Evolutionary conservation across 1,284 basidiomycete genomes (phyloP).

Genomic region (Ustilago bromivora): DNA sequence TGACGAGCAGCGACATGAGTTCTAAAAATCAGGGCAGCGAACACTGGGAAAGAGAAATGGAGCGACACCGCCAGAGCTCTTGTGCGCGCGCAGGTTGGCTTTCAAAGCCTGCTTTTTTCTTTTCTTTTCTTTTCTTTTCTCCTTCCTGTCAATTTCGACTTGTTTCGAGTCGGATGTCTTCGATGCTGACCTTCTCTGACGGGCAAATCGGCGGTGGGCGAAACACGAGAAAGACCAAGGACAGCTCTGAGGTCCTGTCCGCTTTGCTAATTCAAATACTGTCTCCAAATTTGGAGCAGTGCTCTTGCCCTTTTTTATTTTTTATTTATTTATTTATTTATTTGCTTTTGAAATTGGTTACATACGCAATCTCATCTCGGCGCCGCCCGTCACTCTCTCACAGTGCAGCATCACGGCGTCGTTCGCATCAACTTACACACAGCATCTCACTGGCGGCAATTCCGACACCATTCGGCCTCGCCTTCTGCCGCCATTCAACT

Average conservation of each 20-base stretch:
- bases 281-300: background rate
- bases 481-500: background rate
- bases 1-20: conserved; percentile 5
- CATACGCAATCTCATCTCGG: conserved; percentile 4
- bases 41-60: background rate
- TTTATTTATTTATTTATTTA: no score
- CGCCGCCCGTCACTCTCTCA: background rate
- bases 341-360: conserved; percentile 4
- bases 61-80: background rate
- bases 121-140: background rate
- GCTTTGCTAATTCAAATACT: conserved; percentile 8
- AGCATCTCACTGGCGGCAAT: background rate
- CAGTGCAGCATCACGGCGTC: background rate
- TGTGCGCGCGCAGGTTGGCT: background rate
- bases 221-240: background rate
- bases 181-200: conserved; percentile 24
- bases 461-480: background rate
- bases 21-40: conserved; percentile 2
- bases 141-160: background rate
- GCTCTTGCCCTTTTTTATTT: background rate
- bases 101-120: background rate
- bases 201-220: conserved; percentile 28
- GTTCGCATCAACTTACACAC: background rate
- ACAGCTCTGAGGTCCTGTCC: conserved; percentile 5
- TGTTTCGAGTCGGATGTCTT: conserved; percentile 1